Evolutionary conservation across 2,329 filamentous ascomycete genomes (phyloP).

Genomic region (Ilyonectria robusta): DNA sequence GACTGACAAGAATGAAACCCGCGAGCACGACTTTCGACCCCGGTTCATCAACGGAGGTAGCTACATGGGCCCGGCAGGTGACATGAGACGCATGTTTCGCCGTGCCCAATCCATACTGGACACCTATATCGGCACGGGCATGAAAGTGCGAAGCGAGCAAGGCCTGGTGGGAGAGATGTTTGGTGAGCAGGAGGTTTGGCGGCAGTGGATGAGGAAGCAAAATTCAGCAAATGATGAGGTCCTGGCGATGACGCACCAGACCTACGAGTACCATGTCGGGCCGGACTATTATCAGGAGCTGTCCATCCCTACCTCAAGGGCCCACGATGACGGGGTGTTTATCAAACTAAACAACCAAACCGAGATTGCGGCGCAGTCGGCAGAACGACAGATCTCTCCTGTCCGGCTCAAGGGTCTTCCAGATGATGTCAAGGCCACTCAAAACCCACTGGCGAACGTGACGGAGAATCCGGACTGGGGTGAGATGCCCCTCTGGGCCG

Average conservation of each 20-base stretch:
- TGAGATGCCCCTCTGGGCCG: conserved; percentile 33
- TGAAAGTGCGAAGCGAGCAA: conserved; percentile 43
- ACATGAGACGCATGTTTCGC: conserved; percentile 42
- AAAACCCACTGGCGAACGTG: conserved; percentile 9
- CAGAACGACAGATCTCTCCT: not conserved
- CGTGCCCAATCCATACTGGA: conserved; percentile 39
- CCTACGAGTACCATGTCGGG: conserved; percentile 39
- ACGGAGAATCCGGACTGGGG: conserved; percentile 28
- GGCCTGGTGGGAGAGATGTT: conserved; percentile 48
- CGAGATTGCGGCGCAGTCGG: conserved; percentile 21
- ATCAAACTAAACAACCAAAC: conserved; percentile 29
- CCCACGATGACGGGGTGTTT: conserved; percentile 19
- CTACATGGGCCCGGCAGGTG: conserved; percentile 43
- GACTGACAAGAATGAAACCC: conserved; percentile 24
- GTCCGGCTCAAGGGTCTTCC: conserved; percentile 22
- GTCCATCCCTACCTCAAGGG: not conserved
- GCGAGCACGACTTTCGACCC: conserved; percentile 29
- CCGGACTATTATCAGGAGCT: conserved; percentile 38
- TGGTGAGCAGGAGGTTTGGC: conserved; percentile 43
- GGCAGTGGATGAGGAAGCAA: conserved; percentile 12
- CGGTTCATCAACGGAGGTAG: conserved; percentile 48
- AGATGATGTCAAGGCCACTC: conserved; percentile 18
- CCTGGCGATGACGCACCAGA: conserved; percentile 7
- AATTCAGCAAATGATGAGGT: not conserved
- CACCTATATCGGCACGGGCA: conserved; percentile 15